Evolutionary conservation across 1,284 basidiomycete genomes (phyloP), one percentile per base, ranked within the genome.

Genomic region (Melampsora larici-populina): DNA sequence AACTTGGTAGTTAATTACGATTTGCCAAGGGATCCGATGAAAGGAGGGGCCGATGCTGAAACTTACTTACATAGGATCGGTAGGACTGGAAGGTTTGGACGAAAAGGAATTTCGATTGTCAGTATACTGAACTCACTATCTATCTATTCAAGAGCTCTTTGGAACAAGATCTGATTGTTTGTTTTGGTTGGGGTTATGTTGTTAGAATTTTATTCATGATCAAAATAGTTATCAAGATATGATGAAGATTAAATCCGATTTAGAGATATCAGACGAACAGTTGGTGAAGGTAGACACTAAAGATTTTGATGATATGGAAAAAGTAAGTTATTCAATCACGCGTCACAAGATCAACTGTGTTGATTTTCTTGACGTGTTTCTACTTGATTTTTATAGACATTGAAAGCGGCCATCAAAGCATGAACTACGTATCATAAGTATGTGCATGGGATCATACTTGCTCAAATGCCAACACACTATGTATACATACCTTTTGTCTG

Each of bases 41-140:
- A 85, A 31, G 86, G 86, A 84, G 80, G 83, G 79, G 93, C 94
- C 0, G 97, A 99, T 84, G 87, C 95, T 43, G 97, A 99, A 86
- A 99, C 96, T 0, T 99, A 99, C 84, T 90, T 99, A 78, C 97
- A 99, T 86, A 90, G 97, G 80, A 99, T 99, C 79, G 96, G 95
- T 74, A 92, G 94, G 75, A 97, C 94, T 67, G 94, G 95, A 79
- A 91, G 94, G 66, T 97, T 97, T 84, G 94, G 94, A 73, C 90
- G 95, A 75, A 94, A 93, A 84, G 94, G 95, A 9, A 91, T 96
- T 78, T 93, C 94, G n/a, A 91, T 97, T 83, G 75, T 77, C 2
- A 43, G 60, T 9, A 2, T 40, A 36, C 21, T 26, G 1, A 15
- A 11, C 67, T 69, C 51, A 13, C 15, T 66, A 24, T 26, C 60